These are phyloP conservation scores for Oryza glaberrima DNA, from an alignment of 176 grass and related monocot genomes.

Conservation along the genomic window DNA sequence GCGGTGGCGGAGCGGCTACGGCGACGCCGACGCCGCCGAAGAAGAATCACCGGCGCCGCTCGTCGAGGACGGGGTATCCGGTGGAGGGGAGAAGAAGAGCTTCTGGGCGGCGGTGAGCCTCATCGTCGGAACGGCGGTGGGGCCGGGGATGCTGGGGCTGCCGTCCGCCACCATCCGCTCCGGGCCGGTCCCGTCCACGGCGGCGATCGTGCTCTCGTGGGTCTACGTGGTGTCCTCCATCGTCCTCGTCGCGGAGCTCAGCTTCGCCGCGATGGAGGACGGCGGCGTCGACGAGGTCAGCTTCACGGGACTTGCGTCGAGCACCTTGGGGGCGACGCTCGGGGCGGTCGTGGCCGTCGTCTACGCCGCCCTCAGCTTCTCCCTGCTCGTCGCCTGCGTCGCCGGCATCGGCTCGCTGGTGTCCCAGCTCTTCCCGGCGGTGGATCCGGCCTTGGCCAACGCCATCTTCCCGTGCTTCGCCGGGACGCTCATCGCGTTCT, in stretches of 20 bases:
- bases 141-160: constrained; percentile 81
- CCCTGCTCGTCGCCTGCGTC: constrained; percentile 71
- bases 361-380: constrained; percentile 81
- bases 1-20: constrained; percentile 26
- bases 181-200: constrained; percentile 57
- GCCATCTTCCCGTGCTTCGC: constrained; percentile 69
- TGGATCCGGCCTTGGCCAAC: constrained; percentile 47
- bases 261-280: constrained; percentile 66
- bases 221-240: constrained; percentile 82
- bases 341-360: constrained; percentile 54
- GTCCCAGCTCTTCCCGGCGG: constrained; percentile 54
- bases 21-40: background rate
- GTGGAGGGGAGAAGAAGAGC: constrained; percentile 42
- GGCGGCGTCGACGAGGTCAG: constrained; percentile 65
- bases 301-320: constrained; percentile 83
- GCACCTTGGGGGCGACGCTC: constrained; percentile 53
- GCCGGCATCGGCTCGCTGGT: constrained; percentile 69
- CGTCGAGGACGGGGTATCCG: background rate
- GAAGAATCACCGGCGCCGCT: background rate
- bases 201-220: constrained; percentile 70
- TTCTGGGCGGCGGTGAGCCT: constrained; percentile 84
- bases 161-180: constrained; percentile 77
- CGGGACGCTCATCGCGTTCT: constrained; percentile 61
- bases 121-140: constrained; percentile 77
- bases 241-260: constrained; percentile 76